Evolutionary conservation across 1,139 yeast genomes (phyloP), one percentile per base, ranked within the genome.

Genomic region (Yamadazyma blattariae): DNA sequence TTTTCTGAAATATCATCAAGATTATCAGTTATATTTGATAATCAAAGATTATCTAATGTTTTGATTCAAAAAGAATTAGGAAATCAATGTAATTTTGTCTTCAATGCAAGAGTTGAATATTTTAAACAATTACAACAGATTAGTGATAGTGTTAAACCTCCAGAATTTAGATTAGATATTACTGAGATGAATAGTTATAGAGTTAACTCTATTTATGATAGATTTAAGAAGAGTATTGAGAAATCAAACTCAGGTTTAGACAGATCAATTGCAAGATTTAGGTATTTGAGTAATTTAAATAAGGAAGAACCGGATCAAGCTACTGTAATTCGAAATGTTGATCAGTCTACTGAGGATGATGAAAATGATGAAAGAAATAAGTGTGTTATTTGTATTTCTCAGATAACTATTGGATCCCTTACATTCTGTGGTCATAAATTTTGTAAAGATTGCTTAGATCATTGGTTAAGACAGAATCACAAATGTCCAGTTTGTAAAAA

Each of bases 401-500:
- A 73, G 2, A 87, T 89, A 30, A 68, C 77, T 3, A 67, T 79
- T 31, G 97, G 97, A 0, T 74, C 92, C 0, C 65, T 90, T 41
- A 82, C 95, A 0, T 79, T 78, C 14, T 90, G 97, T 68, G 97
- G 97, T 0, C 97, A 90, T 57, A 82, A 81, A 48, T 90, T 83
- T 53, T 90, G 97, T 54, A 74, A 77, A 39, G 82, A 75, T 2
- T 90, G 97, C 56, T 64, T 89, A 25, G 69, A 61, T 12, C 79
- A 73, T 38, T 92, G 98, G 97, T 55, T 83, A 38, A 52, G 60
- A 11, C 65, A 65, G 15, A 71, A 71, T 27, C 37, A 33, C 11
- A 56, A 64, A 1, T 90, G 97, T 56, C 97, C 97, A 0, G 67
- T 88, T 51, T 90, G 97, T 57, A 86, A 87, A 42, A 54, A 71